phyloP scores from a whole-genome alignment of 1,284 basidiomycete genomes.

The Inonotus obliquus region DNA sequence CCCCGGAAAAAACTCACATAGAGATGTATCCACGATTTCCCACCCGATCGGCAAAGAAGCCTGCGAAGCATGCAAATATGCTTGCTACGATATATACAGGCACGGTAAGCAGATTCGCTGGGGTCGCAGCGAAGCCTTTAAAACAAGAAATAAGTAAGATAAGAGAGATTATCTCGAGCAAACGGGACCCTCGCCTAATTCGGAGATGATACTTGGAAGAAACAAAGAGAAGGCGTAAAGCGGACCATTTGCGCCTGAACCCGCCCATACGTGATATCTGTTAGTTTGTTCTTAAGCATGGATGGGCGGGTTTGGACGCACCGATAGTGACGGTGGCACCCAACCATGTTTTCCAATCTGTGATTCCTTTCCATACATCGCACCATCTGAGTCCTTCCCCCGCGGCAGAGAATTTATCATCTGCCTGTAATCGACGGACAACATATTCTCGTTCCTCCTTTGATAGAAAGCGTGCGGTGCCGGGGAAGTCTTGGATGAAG shows the following conservation, averaged over 20 bases:
- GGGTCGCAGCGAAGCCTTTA: constrained; percentile 59
- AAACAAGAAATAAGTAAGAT: constrained; percentile 10
- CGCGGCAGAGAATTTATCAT: constrained; percentile 67
- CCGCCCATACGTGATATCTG: no score
- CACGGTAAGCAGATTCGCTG: no score
- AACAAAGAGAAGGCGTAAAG: constrained; percentile 72
- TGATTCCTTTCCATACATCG: constrained; percentile 55
- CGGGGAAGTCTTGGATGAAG: constrained; percentile 78
- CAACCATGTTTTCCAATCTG: constrained; percentile 73
- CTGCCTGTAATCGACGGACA: constrained; percentile 58
- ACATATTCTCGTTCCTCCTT: constrained; percentile 65
- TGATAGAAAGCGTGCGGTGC: constrained; percentile 71
- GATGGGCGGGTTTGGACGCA: no score
- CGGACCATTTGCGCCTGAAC: constrained; percentile 55
- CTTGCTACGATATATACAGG: constrained; percentile 66
- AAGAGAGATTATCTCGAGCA: not conserved
- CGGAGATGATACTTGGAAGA: constrained; percentile 65
- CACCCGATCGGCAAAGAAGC: constrained; percentile 55
- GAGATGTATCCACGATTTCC: constrained; percentile 58
- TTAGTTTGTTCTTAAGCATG: no score
- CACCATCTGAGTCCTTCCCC: constrained; percentile 59
- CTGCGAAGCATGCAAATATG: constrained; percentile 56
- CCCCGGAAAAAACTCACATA: constrained; percentile 43
- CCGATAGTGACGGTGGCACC: constrained; percentile 38
- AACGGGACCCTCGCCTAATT: constrained; percentile 36